A percentile compares a stretch with the other conserved stretches of the same genome.
Evolutionary conservation across 192 early-diverging fungal species (phyloP).

Genomic region (Rhizophagus sp.): DNA sequence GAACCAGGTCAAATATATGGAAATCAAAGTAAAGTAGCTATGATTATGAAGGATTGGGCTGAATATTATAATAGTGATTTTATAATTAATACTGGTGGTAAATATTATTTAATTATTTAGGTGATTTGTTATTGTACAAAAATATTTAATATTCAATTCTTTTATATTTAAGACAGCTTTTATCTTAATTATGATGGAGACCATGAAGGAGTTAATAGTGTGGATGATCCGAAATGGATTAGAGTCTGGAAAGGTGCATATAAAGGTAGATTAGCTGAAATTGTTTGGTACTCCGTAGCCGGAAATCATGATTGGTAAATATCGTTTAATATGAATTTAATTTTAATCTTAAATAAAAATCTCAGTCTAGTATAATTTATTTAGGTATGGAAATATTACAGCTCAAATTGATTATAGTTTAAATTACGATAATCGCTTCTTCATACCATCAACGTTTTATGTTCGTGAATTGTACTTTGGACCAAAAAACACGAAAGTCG

Average conservation of each 20-base stretch:
- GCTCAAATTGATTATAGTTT: constrained; percentile 19
- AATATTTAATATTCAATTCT: background rate
- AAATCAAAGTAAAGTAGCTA: background rate
- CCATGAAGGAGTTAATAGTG: constrained; percentile 5
- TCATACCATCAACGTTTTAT: constrained; percentile 3
- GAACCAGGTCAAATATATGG: background rate
- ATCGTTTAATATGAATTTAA: too few species aligned
- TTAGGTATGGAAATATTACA: constrained; percentile 10
- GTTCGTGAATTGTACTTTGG: constrained; percentile 8
- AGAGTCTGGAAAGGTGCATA: constrained; percentile 7
- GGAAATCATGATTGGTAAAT: constrained; percentile 30
- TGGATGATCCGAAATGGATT: constrained; percentile 20
- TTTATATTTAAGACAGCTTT: background rate
- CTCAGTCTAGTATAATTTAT: background rate
- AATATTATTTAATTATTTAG: too few species aligned
- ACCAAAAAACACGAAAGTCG: background rate
- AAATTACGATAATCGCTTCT: background rate
- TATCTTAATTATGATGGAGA: background rate
- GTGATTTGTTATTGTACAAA: too few species aligned
- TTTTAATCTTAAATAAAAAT: too few species aligned
- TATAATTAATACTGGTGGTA: too few species aligned
- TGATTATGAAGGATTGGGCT: too few species aligned
- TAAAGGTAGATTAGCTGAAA: background rate
- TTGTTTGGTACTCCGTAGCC: constrained; percentile 18
- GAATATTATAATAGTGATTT: too few species aligned